Evolutionary conservation across 768 basidiomycete species (phyloP), one percentile per base, ranked within the genome.

Genomic region (Panaeolus papilionaceus): DNA sequence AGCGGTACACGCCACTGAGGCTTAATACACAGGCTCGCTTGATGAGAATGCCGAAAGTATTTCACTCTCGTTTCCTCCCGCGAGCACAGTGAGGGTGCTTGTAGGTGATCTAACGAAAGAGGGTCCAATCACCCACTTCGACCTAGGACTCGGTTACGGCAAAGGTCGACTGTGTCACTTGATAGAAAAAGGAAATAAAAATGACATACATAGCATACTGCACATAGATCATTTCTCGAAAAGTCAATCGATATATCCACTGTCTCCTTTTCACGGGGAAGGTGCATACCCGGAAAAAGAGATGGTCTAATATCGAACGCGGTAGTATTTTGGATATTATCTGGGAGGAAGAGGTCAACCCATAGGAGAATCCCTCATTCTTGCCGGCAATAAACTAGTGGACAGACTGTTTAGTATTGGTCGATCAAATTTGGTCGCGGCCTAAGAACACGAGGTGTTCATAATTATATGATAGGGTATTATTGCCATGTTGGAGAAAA

Each of bases 181-280:
- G 54, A 18, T 58, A 58, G 47, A 58, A 58, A 58, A 58, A 58
- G 54, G 54, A 58, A 58, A 58, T 58, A 58, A 58, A 33, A 16
- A 58, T 58, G 28, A 58, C 54, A 28, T 58, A 58, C 54, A 58
- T 33, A 58, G 54, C 47, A 51, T 26, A 9, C 9, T 4, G 28
- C 54, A 28, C 11, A 33, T 37, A 33, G 28, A 28, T 58, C 54
- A 58, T 18, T 28, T 58, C 54, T 58, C 33, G 26, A 58, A 58
- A 58, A 58, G 54, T 58, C 54, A 58, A 58, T 58, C 28, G 33
- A n/a, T 37, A 58, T n/a, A 33, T 33, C 14, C 54, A 33, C 26
- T 58, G 12, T 16, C 26, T 58, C 6, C 33, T 58, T 37, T 58
- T 8, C 11, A 7, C 11, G 28, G 33, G 54, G 54, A 58, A 58